Percentiles rank a stretch among this genome's conserved stretches.
phyloP scores from a whole-genome alignment of 345 rosid species.

The Ceriops decandra region DNA sequence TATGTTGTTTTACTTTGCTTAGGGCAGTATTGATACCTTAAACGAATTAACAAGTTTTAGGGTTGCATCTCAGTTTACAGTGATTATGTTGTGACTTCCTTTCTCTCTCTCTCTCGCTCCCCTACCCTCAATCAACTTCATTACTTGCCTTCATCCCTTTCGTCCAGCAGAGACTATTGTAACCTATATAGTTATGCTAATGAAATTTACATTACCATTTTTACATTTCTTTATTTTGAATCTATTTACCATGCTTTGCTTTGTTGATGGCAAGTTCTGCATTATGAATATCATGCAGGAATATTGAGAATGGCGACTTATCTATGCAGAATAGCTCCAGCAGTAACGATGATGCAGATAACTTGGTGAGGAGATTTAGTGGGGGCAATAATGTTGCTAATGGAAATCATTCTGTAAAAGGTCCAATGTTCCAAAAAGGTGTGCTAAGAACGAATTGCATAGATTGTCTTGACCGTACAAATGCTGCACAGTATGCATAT shows the following conservation, averaged over 20 bases:
- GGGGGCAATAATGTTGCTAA: neutral
- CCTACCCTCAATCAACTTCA: too few species aligned
- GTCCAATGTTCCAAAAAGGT: slow-evolving; percentile 68
- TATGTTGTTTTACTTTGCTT: neutral
- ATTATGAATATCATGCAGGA: neutral
- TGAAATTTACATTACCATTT: neutral
- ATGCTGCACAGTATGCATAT: slow-evolving; percentile 96
- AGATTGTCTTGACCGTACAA: slow-evolving; percentile 98
- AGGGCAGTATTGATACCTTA: too few species aligned
- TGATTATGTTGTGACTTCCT: too few species aligned
- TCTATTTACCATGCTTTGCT: neutral
- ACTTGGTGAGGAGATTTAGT: neutral
- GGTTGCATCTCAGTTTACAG: too few species aligned
- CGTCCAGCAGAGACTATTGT: too few species aligned
- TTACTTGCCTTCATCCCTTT: too few species aligned
- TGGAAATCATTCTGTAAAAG: slow-evolving; percentile 1
- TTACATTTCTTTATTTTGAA: neutral
- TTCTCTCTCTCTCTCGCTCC: too few species aligned
- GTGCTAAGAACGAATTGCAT: slow-evolving; percentile 97
- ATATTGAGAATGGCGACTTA: neutral
- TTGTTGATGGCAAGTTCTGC: neutral
- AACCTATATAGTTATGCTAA: neutral
- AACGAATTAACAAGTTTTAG: too few species aligned
- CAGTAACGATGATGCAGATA: neutral
- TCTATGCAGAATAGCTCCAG: neutral